Conservation (phyloP, 2,329 filamentous ascomycete species). For the Phyllosticta citribraziliensis region DNA sequence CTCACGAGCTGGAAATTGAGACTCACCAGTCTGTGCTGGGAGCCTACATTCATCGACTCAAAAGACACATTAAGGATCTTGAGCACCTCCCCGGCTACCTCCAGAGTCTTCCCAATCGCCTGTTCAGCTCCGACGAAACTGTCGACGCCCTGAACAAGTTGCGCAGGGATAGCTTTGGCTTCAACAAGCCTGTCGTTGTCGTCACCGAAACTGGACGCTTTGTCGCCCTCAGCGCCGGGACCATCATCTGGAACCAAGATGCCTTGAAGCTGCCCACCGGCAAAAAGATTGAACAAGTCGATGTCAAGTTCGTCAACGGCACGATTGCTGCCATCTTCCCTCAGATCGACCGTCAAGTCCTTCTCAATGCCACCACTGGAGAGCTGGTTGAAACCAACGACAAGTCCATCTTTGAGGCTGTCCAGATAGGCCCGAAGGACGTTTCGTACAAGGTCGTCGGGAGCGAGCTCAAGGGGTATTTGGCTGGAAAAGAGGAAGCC, state of each 20-base stretch:
- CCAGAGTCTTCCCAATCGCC: conserved; percentile 54
- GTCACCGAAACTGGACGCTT: conserved; percentile 71
- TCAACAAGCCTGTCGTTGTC: conserved; percentile 74
- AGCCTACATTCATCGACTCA: conserved; percentile 83
- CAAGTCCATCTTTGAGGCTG: neutral
- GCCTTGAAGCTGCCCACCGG: conserved; percentile 48
- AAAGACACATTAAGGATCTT: conserved; percentile 70
- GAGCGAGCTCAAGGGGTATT: conserved; percentile 23
- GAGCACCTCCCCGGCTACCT: conserved; percentile 66
- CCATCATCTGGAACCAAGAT: conserved; percentile 64
- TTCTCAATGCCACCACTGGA: conserved; percentile 6
- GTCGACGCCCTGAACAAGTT: conserved; percentile 33
- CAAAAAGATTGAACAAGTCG: conserved; percentile 49
- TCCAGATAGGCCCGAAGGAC: neutral
- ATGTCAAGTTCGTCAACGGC: conserved; percentile 1
- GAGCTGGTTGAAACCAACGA: neutral
- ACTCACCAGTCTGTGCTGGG: conserved; percentile 67
- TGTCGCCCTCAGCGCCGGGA: conserved; percentile 65
- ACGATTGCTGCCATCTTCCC: conserved; percentile 5
- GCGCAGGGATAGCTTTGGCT: conserved; percentile 70
- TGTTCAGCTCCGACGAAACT: conserved; percentile 54
- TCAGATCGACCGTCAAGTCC: conserved; percentile 1
- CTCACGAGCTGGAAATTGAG: conserved; percentile 74
- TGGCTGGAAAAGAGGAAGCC: conserved; percentile 21
- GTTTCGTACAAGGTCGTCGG: conserved; percentile 24